Evolutionary conservation across 1,284 basidiomycete genomes (phyloP).

Genomic region (Ustilago cynodontis): DNA sequence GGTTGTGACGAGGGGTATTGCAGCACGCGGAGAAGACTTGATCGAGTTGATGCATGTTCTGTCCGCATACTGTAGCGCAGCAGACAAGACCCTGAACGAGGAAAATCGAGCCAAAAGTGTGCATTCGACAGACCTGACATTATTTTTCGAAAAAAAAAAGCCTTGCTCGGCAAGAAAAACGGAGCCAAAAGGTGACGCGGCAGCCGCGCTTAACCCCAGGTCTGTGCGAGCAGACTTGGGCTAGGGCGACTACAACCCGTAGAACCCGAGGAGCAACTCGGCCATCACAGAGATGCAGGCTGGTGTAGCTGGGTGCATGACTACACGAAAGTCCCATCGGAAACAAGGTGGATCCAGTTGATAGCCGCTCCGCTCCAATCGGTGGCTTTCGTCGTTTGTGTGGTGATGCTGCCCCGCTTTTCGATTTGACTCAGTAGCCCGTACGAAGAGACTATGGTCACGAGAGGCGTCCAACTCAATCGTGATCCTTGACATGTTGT

Average conservation of each 20-base stretch:
- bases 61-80: background rate
- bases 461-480: background rate
- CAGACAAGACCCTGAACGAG: background rate
- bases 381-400: background rate
- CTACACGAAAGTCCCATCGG: too few relatives aligned
- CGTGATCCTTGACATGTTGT: background rate
- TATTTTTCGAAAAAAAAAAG: background rate
- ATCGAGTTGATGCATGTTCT: background rate
- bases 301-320: background rate
- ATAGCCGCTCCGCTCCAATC: conserved; percentile 3
- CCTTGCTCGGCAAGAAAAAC: conserved; percentile 4
- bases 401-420: background rate
- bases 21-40: background rate
- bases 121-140: background rate
- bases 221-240: conserved; percentile 26
- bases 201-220: conserved; percentile 19
- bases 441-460: background rate
- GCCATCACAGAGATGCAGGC: background rate
- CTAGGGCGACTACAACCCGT: conserved; percentile 48
- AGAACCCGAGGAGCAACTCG: conserved; percentile 38
- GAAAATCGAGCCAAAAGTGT: background rate
- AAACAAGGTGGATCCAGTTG: too few relatives aligned
- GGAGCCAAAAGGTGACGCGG: conserved; percentile 13
- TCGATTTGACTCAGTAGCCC: too few relatives aligned
- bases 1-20: background rate